These are phyloP conservation scores for Diaporthe helianthi DNA, from an alignment of 2,329 filamentous ascomycete genomes.

Conservation along the genomic window DNA sequence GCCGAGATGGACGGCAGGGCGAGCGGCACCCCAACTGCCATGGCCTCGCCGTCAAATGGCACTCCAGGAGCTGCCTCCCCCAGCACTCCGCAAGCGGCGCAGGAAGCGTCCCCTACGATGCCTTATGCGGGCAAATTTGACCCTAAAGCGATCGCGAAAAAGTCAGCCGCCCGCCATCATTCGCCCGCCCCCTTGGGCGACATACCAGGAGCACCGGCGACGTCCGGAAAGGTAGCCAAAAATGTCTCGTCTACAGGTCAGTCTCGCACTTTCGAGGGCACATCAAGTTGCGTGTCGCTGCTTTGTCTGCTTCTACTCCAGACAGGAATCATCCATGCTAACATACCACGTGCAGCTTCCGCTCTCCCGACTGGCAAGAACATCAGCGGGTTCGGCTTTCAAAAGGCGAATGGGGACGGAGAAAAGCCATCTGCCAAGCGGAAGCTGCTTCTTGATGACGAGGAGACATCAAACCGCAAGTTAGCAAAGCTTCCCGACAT, in stretches of 20 bases:
- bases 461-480: constrained; percentile 85
- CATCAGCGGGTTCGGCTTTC: constrained; percentile 84
- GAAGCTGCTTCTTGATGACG: constrained; percentile 85
- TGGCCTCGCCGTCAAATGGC: constrained; percentile 48
- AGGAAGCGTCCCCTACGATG: constrained; percentile 57
- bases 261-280: background rate
- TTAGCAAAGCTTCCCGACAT: constrained; percentile 88
- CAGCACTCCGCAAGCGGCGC: constrained; percentile 59
- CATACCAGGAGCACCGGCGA: constrained; percentile 49
- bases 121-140: constrained; percentile 83
- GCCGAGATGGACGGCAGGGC: constrained; percentile 78
- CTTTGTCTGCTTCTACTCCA: background rate
- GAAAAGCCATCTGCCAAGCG: constrained; percentile 75
- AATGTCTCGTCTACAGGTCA: constrained; percentile 35
- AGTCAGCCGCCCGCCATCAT: constrained; percentile 67
- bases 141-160: constrained; percentile 85
- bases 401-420: constrained; percentile 68
- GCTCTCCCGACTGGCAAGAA: constrained; percentile 67
- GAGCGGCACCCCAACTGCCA: constrained; percentile 47
- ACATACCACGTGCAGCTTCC: constrained; percentile 47
- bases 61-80: constrained; percentile 58
- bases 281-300: background rate
- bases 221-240: constrained; percentile 36
- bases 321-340: background rate
- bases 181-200: constrained; percentile 60